A percentile compares a stretch with the other conserved stretches of the same genome.
These are phyloP conservation scores for Pseudogymnoascus sp. DNA, from an alignment of 2,329 filamentous ascomycete species.

Conservation along the genomic window DNA sequence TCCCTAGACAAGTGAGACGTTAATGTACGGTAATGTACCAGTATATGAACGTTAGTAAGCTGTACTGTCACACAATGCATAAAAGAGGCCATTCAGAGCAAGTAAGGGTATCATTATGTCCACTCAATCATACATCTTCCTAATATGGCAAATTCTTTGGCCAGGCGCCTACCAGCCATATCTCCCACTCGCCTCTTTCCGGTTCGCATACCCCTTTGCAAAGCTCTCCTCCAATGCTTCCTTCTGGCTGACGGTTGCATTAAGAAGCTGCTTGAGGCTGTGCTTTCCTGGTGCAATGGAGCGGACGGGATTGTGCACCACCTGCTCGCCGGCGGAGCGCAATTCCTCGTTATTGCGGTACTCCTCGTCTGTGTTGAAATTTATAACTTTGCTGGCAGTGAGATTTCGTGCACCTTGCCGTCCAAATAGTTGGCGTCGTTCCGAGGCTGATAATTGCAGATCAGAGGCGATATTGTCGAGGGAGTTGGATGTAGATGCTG, in stretches of 20 bases:
- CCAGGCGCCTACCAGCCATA: conserved; percentile 64
- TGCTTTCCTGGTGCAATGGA: conserved; percentile 82
- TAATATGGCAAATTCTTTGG: background rate
- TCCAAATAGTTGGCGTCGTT: conserved; percentile 78
- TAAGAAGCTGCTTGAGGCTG: conserved; percentile 78
- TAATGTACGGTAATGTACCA: background rate
- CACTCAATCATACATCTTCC: background rate
- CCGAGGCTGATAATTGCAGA: conserved; percentile 68
- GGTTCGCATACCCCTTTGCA: conserved; percentile 68
- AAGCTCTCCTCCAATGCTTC: conserved; percentile 91
- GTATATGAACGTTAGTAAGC: no score
- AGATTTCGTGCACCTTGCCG: conserved; percentile 36
- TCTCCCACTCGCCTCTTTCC: conserved; percentile 68
- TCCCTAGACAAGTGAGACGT: background rate
- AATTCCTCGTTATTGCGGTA: conserved; percentile 78
- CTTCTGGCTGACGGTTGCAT: conserved; percentile 69
- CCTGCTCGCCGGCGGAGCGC: conserved; percentile 57
- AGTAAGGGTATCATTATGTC: conserved; percentile 9
- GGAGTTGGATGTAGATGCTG: conserved; percentile 35
- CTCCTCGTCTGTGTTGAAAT: conserved; percentile 83
- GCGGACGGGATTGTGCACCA: conserved; percentile 73
- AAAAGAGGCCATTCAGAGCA: background rate
- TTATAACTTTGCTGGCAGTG: conserved; percentile 60
- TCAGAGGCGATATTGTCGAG: conserved; percentile 65
- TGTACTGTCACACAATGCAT: background rate